Evolutionary conservation across 768 basidiomycete genomes (phyloP).

Genomic region (Kwoniella newhampshirensis): DNA sequence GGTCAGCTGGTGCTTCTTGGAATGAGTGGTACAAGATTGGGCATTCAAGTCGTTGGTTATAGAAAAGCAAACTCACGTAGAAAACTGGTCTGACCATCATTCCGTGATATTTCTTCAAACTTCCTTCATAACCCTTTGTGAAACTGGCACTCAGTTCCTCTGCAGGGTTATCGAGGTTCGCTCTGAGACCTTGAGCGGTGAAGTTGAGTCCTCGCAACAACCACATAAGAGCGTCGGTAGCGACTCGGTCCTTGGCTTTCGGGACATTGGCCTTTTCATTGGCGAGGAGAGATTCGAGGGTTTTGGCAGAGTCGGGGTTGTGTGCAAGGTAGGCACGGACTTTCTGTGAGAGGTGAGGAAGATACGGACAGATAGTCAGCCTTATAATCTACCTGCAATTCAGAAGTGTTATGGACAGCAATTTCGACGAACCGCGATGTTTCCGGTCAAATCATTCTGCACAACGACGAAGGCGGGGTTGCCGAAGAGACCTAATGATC

Average conservation of each 20-base stretch:
- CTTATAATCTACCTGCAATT: neutral
- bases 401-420: neutral
- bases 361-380: neutral
- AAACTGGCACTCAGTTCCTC: slow-evolving; percentile 75
- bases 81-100: slow-evolving; percentile 62
- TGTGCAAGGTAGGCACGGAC: slow-evolving; percentile 75
- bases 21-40: neutral
- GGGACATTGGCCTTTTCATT: slow-evolving; percentile 78
- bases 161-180: slow-evolving; percentile 65
- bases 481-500: slow-evolving; percentile 71
- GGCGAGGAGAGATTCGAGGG: slow-evolving; percentile 77
- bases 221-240: slow-evolving; percentile 93
- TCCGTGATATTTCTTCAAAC: slow-evolving; percentile 76
- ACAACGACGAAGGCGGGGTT: slow-evolving; percentile 80
- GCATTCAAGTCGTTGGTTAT: neutral
- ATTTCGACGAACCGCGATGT: slow-evolving; percentile 72
- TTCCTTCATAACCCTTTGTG: slow-evolving; percentile 73
- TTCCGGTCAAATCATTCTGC: slow-evolving; percentile 81
- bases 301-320: slow-evolving; percentile 64
- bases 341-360: slow-evolving; percentile 64
- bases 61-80: slow-evolving; percentile 55
- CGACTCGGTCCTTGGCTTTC: slow-evolving; percentile 62
- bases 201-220: slow-evolving; percentile 81
- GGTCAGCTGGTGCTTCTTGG: neutral
- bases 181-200: slow-evolving; percentile 67